A percentile compares a stretch with the other conserved stretches of the same genome.
These are phyloP conservation scores for Dendrobium officinale DNA, from an alignment of 106 monocot genomes.

Conservation along the genomic window DNA sequence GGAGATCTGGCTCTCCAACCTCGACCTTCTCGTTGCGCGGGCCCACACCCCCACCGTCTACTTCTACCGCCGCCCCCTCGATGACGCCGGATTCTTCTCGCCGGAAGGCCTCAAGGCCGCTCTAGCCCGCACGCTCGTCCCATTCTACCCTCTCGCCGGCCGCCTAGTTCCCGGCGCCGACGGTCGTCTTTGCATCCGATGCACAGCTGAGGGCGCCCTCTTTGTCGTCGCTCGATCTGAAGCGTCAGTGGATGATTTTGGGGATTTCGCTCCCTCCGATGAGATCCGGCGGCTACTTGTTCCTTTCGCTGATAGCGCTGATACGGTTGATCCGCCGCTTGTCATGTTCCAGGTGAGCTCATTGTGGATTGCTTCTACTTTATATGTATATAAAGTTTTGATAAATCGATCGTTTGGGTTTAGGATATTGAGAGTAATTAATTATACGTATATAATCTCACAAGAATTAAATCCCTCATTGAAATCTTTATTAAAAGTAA, in stretches of 20 bases:
- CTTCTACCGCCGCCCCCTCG: conserved; percentile 14
- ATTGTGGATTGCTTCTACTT: neutral
- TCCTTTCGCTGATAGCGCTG: conserved; percentile 7
- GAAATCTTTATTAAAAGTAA: too few species aligned
- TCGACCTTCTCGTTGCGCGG: conserved; percentile 7
- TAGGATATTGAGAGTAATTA: too few species aligned
- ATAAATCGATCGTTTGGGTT: too few species aligned
- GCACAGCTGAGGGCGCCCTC: conserved; percentile 51
- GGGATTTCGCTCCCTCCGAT: conserved; percentile 36
- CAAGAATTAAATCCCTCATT: too few species aligned
- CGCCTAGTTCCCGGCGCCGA: conserved; percentile 16
- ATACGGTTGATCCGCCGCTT: conserved; percentile 8
- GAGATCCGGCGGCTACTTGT: conserved; percentile 24
- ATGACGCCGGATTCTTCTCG: conserved; percentile 8
- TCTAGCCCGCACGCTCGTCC: conserved; percentile 25
- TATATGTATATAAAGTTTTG: too few species aligned
- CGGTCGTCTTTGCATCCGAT: conserved; percentile 40
- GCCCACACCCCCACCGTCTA: conserved; percentile 21
- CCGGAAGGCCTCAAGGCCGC: conserved; percentile 12
- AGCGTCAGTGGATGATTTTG: conserved; percentile 27
- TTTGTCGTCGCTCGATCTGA: conserved; percentile 39
- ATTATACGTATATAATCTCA: too few species aligned
- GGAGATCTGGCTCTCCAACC: conserved; percentile 23
- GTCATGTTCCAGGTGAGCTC: conserved; percentile 34
- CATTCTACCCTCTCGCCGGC: conserved; percentile 50